These are phyloP conservation scores for Gossypium turneri DNA, from an alignment of 345 rosid genomes.

Conservation along the genomic window DNA sequence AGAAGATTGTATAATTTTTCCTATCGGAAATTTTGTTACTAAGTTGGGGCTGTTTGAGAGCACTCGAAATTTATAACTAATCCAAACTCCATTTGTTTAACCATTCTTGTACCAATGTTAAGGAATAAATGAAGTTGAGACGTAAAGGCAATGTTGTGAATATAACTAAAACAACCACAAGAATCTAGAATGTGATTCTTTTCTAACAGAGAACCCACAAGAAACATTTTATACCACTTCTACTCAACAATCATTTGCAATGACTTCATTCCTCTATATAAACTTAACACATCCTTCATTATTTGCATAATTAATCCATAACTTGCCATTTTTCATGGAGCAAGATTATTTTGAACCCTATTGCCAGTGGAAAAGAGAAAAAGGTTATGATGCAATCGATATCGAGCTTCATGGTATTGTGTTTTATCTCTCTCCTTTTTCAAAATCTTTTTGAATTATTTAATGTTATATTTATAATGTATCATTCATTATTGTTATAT, in stretches of 20 bases:
- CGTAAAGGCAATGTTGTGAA: not conserved
- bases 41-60: no score
- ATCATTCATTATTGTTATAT: no score
- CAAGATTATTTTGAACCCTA: not conserved
- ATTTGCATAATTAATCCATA: not conserved
- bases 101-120: not conserved
- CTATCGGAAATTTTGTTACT: no score
- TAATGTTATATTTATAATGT: not conserved
- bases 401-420: not conserved
- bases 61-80: no score
- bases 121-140: not conserved
- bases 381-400: not conserved
- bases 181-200: not conserved
- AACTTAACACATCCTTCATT: not conserved
- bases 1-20: no score
- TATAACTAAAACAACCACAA: not conserved
- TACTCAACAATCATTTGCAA: not conserved
- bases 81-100: no score
- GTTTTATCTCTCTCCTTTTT: not conserved
- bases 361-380: constrained; percentile 1
- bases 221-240: not conserved
- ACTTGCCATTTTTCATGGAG: not conserved
- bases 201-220: not conserved
- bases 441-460: not conserved
- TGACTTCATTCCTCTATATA: not conserved